Conservation (phyloP, 2,329 filamentous ascomycete species). For the Microdochium bolleyi region DNA sequence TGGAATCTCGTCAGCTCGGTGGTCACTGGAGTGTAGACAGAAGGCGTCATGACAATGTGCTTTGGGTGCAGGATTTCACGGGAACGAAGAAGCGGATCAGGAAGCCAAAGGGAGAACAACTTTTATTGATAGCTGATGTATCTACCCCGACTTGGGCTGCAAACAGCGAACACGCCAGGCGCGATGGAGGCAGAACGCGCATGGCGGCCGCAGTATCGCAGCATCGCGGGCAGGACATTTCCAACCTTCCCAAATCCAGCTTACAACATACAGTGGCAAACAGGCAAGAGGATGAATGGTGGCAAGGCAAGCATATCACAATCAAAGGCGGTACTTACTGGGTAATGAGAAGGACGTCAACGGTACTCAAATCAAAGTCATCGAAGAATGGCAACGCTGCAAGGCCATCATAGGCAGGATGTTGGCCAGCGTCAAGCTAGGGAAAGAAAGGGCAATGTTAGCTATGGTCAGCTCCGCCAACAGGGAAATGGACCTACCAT, state of each 20-base stretch:
- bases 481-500: slow-evolving; percentile 59
- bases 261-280: not conserved
- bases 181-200: not conserved
- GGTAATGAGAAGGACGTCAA: slow-evolving; percentile 95
- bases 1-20: not conserved
- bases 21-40: not conserved
- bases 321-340: slow-evolving; percentile 64
- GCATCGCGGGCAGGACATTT: not conserved
- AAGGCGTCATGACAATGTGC: not conserved
- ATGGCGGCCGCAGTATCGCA: slow-evolving; percentile 9
- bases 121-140: slow-evolving; percentile 37
- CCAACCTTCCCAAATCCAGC: slow-evolving; percentile 7
- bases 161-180: not conserved
- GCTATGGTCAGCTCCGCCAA: not conserved
- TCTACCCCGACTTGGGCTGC: slow-evolving; percentile 2
- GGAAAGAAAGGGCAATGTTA: slow-evolving; percentile 7
- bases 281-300: not conserved
- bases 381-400: slow-evolving; percentile 95
- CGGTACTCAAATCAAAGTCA: slow-evolving; percentile 94
- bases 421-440: slow-evolving; percentile 92
- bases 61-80: not conserved
- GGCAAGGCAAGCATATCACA: not conserved
- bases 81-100: not conserved
- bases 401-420: slow-evolving; percentile 91
- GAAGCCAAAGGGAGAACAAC: slow-evolving; percentile 19